Percentiles rank a stretch among this genome's conserved stretches.
Conservation (phyloP, 495 filamentous ascomycete genomes). For the Antarctomyces pellizariae region DNA sequence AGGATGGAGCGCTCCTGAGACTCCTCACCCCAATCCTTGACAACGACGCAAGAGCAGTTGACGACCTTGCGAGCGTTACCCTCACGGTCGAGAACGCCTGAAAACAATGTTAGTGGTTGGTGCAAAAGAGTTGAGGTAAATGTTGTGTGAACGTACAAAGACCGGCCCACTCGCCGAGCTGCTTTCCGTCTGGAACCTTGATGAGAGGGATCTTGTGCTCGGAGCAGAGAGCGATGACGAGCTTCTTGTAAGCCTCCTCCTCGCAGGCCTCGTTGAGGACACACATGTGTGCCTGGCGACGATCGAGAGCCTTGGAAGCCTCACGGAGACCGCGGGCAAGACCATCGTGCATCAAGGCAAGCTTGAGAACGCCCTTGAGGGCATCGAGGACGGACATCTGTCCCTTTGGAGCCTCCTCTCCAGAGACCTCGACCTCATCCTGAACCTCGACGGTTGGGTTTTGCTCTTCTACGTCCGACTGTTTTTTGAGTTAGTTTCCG, state of each 20-base stretch:
- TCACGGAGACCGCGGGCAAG: constrained; percentile 95
- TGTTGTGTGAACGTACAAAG: constrained; percentile 54
- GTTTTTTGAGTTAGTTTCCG: constrained; percentile 6
- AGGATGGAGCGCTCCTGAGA: constrained; percentile 92
- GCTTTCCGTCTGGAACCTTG: constrained; percentile 98
- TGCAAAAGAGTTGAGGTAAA: background rate
- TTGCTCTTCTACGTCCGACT: constrained; percentile 58
- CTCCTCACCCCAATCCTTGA: constrained; percentile 98
- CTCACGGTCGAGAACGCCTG: constrained; percentile 94
- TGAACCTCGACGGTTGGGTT: constrained; percentile 50
- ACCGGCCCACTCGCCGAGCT: constrained; percentile 98
- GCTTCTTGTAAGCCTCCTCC: constrained; percentile 99
- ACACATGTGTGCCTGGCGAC: constrained; percentile 97
- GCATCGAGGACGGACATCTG: constrained; percentile 97
- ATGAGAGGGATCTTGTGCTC: constrained; percentile 99
- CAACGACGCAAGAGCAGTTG: constrained; percentile 99
- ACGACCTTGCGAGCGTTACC: constrained; percentile 98
- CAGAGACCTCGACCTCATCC: constrained; percentile 80
- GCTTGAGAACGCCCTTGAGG: constrained; percentile 90
- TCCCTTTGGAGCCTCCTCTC: constrained; percentile 57
- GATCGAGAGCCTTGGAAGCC: constrained; percentile 90
- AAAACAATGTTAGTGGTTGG: constrained; percentile 5
- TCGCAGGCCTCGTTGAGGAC: constrained; percentile 97
- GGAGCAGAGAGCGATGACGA: constrained; percentile 88
- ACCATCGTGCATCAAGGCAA: constrained; percentile 97